These are phyloP conservation scores for Collybiopsis luxurians DNA, from an alignment of 768 basidiomycete species.

Conservation along the genomic window DNA sequence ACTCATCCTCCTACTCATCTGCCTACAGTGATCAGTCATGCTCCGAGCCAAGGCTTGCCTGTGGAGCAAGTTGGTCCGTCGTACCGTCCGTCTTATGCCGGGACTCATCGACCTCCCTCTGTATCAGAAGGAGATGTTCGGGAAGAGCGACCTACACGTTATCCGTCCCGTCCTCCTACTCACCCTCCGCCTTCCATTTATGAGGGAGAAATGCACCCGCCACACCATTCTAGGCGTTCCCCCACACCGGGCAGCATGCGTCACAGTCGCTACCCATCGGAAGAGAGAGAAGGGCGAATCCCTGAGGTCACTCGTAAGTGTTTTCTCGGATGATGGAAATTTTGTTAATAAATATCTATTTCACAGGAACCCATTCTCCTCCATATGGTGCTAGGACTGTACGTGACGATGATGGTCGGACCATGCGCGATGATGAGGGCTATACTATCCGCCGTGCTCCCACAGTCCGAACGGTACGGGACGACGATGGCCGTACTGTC, in stretches of 20 bases:
- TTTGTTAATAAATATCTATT: no score
- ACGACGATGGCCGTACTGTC: constrained; percentile 1
- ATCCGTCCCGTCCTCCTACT: not conserved
- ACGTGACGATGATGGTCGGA: not conserved
- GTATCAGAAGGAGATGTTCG: not conserved
- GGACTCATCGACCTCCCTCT: not conserved
- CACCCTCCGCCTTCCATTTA: constrained; percentile 1
- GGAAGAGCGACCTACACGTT: not conserved
- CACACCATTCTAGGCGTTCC: not conserved
- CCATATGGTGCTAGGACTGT: not conserved
- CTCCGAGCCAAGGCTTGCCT: not conserved
- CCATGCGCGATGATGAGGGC: not conserved
- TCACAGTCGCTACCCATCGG: not conserved
- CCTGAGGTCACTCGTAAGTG: not conserved
- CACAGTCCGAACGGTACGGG: not conserved
- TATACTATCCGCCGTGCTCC: not conserved
- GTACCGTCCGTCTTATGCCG: no score
- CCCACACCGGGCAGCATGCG: constrained; percentile 1
- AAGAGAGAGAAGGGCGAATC: not conserved
- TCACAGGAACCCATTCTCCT: not conserved
- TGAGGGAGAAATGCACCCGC: not conserved
- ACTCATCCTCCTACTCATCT: constrained; percentile 25
- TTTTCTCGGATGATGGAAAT: not conserved
- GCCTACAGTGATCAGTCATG: constrained; percentile 14
- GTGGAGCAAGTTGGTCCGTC: no score